Percentiles rank a stretch among this genome's conserved stretches.
Evolutionary conservation across 148 eudicot genomes (phyloP).

Genomic region (Suaeda aralocaspica): DNA sequence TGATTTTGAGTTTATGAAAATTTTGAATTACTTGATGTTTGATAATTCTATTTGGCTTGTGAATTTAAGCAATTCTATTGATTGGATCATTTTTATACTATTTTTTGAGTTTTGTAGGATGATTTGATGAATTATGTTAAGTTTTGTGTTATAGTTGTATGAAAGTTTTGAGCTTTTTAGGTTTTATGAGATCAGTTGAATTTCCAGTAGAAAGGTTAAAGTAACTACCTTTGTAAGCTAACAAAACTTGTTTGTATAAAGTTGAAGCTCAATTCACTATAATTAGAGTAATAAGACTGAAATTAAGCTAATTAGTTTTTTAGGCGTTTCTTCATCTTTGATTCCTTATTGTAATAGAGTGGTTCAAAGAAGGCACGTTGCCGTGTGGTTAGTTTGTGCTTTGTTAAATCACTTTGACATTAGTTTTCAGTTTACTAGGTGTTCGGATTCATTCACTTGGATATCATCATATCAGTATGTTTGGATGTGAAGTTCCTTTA

Average conservation of each 20-base stretch:
- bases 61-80: neutral
- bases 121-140: neutral
- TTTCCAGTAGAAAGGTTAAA: neutral
- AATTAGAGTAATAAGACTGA: neutral
- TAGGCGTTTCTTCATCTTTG: neutral
- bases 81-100: neutral
- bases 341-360: neutral
- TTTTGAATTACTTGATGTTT: neutral
- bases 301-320: neutral
- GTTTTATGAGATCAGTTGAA: neutral
- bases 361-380: neutral
- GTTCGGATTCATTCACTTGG: neutral
- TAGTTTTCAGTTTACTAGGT: neutral
- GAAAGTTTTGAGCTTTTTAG: neutral
- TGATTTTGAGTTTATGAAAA: neutral
- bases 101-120: neutral
- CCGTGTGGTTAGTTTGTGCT: neutral
- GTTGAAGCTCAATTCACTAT: neutral
- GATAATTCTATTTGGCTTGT: neutral
- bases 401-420: neutral
- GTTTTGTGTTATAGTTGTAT: neutral
- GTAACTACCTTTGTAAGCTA: too few relatives aligned
- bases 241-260: neutral
- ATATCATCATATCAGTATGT: neutral
- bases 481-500: neutral